phyloP scores from a whole-genome alignment of 2,329 filamentous ascomycete species.

The Colletotrichum chlorophyti region DNA sequence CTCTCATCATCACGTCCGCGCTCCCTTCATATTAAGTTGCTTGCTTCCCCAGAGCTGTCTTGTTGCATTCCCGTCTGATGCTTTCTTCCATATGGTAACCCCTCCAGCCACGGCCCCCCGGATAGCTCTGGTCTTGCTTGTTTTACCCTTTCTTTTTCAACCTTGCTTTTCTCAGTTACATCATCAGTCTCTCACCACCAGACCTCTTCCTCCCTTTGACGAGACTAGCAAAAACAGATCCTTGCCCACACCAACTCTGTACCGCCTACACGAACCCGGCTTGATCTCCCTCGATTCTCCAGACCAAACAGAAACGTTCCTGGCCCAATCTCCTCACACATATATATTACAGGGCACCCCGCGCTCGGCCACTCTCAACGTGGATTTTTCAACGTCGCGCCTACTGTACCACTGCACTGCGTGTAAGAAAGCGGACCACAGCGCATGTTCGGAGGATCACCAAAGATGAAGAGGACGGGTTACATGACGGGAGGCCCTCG shows the following conservation, averaged over 20 bases:
- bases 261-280: conserved; percentile 4
- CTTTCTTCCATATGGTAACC: conserved; percentile 23
- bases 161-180: conserved; percentile 26
- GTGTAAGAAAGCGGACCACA: no score
- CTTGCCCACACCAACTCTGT: conserved; percentile 22
- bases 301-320: background rate
- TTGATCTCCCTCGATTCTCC: conserved; percentile 18
- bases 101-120: conserved; percentile 22
- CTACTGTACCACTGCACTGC: background rate
- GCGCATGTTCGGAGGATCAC: background rate
- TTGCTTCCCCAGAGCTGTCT: conserved; percentile 27
- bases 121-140: conserved; percentile 18
- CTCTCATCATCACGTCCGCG: conserved; percentile 30
- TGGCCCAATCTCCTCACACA: background rate
- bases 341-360: conserved; percentile 18
- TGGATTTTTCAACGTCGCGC: no score
- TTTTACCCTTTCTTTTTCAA: conserved; percentile 29
- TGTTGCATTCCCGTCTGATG: conserved; percentile 21
- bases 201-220: conserved; percentile 16
- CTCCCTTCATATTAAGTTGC: conserved; percentile 29
- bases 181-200: conserved; percentile 16
- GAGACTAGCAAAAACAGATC: conserved; percentile 23
- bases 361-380: no score
- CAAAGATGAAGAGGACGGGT: conserved; percentile 27
- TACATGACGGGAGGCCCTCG: conserved; percentile 27